Evolutionary conservation across 352 stramenopile genomes (phyloP), one percentile per base, ranked within the genome.

Genomic region (Halophytophthora batemanensis): DNA sequence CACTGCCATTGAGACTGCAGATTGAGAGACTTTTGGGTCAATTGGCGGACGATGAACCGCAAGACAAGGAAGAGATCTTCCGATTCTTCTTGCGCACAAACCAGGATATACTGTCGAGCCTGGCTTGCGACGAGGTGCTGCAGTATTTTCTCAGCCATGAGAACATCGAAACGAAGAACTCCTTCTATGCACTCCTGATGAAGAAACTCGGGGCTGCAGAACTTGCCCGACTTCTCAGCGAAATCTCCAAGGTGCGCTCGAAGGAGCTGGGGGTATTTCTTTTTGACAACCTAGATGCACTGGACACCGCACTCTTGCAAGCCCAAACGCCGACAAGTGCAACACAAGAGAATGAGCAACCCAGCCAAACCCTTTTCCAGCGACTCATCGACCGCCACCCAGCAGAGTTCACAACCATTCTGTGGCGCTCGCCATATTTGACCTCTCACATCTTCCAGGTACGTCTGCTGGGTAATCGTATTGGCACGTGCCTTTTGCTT

Each of bases 401-500:
- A 3, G 45, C 58, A 11, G 53, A 80, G 29, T 90, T 92, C 36
- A 61, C 76, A 10, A 37, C 66, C 2, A 70, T 92, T 25, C 56
- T 90, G 12, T 81, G 76, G 62, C 58, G 58, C 8, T 86, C 78
- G 15, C 77, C 77, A 12, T 88, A 81, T 35, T 54, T 90, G 17
- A 79, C 73, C 1, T 69, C 73, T 13, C 73, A 87, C 28, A 71
- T 87, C n/a, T 86, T 92, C 34, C 78, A 89, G 56, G 80, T 87
- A 47, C 28, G 45, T 42, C 23, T 11, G 8, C 10, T 34, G 21
- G 15, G 40, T 3, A 18, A 11, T 23, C 42, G 18, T 14, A 15
- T n/a, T 3, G 25, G 25, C 33, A 33, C 18, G 14, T 53, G 28
- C 2, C 41, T 0, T 17, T 40, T 14, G 22, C 12, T 50, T 39